Evolutionary conservation across 306 rosid genomes (phyloP), one percentile per base, ranked within the genome.

Genomic region (Fagus crenata): DNA sequence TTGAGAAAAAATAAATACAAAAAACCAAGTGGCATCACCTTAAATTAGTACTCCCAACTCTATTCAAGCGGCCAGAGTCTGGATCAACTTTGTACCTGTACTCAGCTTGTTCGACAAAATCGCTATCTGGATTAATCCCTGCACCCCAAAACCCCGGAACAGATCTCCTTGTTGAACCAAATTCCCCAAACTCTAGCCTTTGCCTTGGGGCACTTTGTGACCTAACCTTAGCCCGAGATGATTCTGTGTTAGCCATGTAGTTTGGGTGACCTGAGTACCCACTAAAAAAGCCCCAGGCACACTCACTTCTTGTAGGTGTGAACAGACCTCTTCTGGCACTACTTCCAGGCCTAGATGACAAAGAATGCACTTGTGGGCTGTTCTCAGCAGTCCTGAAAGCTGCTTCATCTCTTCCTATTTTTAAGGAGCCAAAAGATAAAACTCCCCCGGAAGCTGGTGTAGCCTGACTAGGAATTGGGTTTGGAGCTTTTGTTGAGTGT

Each of bases 121-220:
- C 82, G 14, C 71, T 49, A 78, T 88, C 91, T 70, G 89, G 83
- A 85, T 75, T 77, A 59, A 77, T 72, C 85, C 89, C 82, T 53
- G 80, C 65, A 76, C 90, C 93, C 89, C 93, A 86, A 31, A 70
- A 42, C 39, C 90, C 89, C 53, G 79, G 91, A 72, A 75, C 40
- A 71, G 82, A 81, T 67, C 82, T 85, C 67, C 80, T 83, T 17
- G 77, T 71, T 5, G 89, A 76, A 76, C 87, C 84, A 17, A 78
- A 76, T 70, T 85, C 87, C 71, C 90, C 97, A 81, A 90, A 87
- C 79, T 90, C 99, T 1, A 86, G 61, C 86, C 99, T 89, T 81
- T 92, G 99, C 81, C 89, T 87, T 5, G 97, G 97, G 51, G 92
- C 99, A 84, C 99, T 95, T 8, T 88, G 99, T 49, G 99, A 95